These are phyloP conservation scores for Acacia melanoxylon DNA, from an alignment of 306 rosid species.

Conservation along the genomic window DNA sequence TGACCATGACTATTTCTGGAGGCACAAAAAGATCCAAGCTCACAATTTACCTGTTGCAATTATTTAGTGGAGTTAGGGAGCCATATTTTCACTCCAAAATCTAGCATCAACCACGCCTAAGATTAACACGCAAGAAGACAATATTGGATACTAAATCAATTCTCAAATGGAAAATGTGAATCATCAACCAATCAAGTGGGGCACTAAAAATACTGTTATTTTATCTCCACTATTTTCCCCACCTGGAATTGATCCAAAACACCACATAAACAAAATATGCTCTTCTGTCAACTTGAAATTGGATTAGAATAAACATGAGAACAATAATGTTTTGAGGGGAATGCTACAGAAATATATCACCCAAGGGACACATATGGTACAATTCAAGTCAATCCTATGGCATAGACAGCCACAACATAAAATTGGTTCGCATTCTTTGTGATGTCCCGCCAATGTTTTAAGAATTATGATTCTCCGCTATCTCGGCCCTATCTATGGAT, in stretches of 20 bases:
- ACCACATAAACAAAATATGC: not conserved
- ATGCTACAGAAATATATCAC: not conserved
- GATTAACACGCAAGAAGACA: conserved; percentile 18
- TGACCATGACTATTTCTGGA: conserved; percentile 30
- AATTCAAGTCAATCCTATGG: not conserved
- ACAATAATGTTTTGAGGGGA: not conserved
- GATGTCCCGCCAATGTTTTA: not conserved
- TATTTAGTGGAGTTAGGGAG: not conserved
- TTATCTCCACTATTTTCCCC: not conserved
- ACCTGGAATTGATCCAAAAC: not conserved
- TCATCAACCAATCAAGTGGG: not conserved
- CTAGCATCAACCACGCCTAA: not conserved
- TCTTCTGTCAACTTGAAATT: not conserved
- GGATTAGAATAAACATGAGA: not conserved
- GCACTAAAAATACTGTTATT: not conserved
- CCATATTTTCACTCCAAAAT: not conserved
- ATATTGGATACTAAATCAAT: conserved; percentile 6
- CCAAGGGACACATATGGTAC: not conserved
- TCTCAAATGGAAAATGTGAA: conserved; percentile 5
- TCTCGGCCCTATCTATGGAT: not conserved
- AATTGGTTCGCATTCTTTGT: not conserved
- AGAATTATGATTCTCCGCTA: not conserved
- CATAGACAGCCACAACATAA: not conserved
- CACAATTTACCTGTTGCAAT: conserved; percentile 47
- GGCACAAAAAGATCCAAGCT: conserved; percentile 31